Percentiles rank a stretch among this genome's conserved stretches.
These are phyloP conservation scores for Neurospora sp. DNA, from an alignment of 2,329 filamentous ascomycete species.

Conservation along the genomic window DNA sequence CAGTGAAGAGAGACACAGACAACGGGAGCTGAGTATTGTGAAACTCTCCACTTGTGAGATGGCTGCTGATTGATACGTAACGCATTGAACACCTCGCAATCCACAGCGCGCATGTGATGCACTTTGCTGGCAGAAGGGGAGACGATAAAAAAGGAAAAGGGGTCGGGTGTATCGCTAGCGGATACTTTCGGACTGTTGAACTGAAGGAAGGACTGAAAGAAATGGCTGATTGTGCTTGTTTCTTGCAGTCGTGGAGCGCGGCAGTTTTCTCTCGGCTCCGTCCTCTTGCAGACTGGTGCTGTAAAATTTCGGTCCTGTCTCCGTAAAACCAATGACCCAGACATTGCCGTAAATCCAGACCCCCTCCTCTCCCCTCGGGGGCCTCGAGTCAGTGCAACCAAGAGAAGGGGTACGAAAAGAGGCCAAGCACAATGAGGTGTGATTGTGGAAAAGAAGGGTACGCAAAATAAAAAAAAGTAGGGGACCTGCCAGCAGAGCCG, in stretches of 20 bases:
- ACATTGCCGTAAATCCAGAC: not conserved
- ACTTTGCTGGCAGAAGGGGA: not conserved
- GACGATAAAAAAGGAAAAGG: not conserved
- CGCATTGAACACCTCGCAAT: not conserved
- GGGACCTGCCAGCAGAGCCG: not conserved
- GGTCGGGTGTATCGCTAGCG: not conserved
- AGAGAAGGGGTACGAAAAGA: not conserved
- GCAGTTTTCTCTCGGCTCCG: not conserved
- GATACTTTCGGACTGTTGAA: not conserved
- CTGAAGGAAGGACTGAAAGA: not conserved
- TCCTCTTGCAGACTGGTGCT: not conserved
- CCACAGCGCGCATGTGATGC: not conserved
- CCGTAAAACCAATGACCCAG: not conserved
- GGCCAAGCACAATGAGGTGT: not conserved
- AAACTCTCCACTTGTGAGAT: not conserved
- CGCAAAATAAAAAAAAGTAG: not conserved
- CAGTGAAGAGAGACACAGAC: not conserved
- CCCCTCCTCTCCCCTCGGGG: not conserved
- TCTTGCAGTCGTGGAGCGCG: not conserved
- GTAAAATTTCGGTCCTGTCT: not conserved
- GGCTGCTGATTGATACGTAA: not conserved
- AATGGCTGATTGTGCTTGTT: not conserved
- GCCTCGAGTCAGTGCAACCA: not conserved
- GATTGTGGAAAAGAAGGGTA: not conserved
- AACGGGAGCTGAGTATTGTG: not conserved